Conservation (phyloP, 1,284 basidiomycete species). For the Entoloma clypeatum region DNA sequence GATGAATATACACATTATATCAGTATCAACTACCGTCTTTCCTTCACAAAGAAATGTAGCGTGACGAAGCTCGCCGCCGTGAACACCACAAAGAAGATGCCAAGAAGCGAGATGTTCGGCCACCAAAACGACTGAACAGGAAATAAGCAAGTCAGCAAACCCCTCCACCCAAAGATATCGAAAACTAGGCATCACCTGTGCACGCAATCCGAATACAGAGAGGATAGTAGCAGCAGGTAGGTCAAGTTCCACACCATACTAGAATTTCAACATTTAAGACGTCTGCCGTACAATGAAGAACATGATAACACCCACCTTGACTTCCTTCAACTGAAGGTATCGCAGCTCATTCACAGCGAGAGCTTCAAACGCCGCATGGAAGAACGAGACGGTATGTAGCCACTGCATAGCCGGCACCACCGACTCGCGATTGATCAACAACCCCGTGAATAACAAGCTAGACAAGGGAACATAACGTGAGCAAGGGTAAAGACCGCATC, state of each 20-base stretch:
- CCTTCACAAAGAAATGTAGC: slow-evolving; percentile 86
- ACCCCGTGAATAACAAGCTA: slow-evolving; percentile 91
- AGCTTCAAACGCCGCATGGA: slow-evolving; percentile 98
- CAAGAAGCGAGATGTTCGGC: slow-evolving; percentile 83
- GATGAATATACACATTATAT: slow-evolving; percentile 9
- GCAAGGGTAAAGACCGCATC: slow-evolving; percentile 1
- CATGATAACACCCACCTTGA: slow-evolving; percentile 55
- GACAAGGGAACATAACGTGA: slow-evolving; percentile 7
- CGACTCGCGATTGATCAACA: slow-evolving; percentile 91
- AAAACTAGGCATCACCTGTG: slow-evolving; percentile 50
- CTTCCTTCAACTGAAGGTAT: slow-evolving; percentile 89
- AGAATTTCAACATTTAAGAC: slow-evolving; percentile 5
- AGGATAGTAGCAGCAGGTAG: slow-evolving; percentile 92
- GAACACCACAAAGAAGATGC: slow-evolving; percentile 80
- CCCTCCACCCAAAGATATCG: background rate
- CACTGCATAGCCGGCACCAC: slow-evolving; percentile 73
- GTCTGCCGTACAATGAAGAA: background rate
- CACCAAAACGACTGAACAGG: slow-evolving; percentile 84
- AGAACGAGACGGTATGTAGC: slow-evolving; percentile 92
- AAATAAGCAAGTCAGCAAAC: slow-evolving; percentile 4
- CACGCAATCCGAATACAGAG: slow-evolving; percentile 84
- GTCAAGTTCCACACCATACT: slow-evolving; percentile 93
- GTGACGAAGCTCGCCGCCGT: slow-evolving; percentile 74
- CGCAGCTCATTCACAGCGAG: slow-evolving; percentile 93
- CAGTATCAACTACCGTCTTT: slow-evolving; percentile 63